Percentiles rank a stretch among this genome's conserved stretches.
Evolutionary conservation across 2,329 filamentous ascomycete genomes (phyloP).

Genomic region (Paecilomyces sp.): DNA sequence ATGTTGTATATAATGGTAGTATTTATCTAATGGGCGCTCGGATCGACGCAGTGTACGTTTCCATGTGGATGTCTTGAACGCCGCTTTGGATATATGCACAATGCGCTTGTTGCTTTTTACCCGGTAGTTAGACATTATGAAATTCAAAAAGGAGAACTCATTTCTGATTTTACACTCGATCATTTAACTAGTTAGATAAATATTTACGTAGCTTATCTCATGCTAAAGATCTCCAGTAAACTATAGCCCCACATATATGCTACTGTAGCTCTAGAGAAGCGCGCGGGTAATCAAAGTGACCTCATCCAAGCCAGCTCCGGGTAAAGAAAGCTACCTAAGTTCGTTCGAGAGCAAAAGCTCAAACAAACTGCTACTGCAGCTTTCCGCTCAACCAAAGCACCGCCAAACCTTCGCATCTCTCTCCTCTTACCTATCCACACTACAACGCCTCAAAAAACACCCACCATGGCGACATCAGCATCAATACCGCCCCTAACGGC

Average conservation of each 20-base stretch:
- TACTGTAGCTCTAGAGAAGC: neutral
- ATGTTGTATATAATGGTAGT: slow-evolving; percentile 26
- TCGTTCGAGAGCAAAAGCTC: neutral
- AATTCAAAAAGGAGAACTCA: neutral
- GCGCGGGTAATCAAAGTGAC: neutral
- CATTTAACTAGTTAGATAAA: neutral
- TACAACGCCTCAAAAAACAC: slow-evolving; percentile 3
- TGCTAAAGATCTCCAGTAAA: no score
- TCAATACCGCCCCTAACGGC: slow-evolving; percentile 38
- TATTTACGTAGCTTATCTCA: neutral
- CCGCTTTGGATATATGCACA: slow-evolving; percentile 5
- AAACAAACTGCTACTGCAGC: neutral
- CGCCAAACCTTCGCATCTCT: neutral
- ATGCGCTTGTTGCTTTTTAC: neutral
- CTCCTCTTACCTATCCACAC: neutral
- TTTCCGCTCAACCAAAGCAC: neutral
- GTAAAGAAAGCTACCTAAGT: no score
- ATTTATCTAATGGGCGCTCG: slow-evolving; percentile 9
- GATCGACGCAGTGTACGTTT: neutral
- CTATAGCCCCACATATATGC: neutral
- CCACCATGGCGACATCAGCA: slow-evolving; percentile 23
- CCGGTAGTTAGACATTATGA: neutral
- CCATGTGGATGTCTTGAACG: slow-evolving; percentile 9
- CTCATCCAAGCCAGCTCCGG: no score
- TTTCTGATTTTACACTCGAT: neutral